Conservation (phyloP, 352 stramenopile species). For the Phytophthora pisi region DNA sequence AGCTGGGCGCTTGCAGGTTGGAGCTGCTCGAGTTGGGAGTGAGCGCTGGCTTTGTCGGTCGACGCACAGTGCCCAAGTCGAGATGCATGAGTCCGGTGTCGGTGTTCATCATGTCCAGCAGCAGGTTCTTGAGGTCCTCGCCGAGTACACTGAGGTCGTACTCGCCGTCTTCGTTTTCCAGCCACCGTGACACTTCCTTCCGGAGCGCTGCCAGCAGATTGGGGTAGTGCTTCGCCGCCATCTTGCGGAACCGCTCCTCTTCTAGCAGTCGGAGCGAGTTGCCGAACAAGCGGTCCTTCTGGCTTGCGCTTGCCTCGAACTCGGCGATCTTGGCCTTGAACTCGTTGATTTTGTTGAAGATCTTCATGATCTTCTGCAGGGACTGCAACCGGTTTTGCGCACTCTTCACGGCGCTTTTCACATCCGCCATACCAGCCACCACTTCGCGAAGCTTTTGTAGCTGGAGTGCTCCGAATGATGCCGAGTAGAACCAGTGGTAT, state of each 20-base stretch:
- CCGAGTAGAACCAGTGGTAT: conserved; percentile 50
- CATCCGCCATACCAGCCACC: conserved; percentile 48
- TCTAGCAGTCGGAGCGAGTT: conserved; percentile 75
- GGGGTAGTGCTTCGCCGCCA: conserved; percentile 72
- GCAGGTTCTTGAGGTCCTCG: conserved; percentile 69
- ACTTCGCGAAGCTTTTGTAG: conserved; percentile 50
- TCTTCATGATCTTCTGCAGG: conserved; percentile 80
- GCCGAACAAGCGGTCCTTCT: conserved; percentile 78
- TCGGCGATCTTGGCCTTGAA: conserved; percentile 80
- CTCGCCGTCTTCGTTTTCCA: conserved; percentile 71
- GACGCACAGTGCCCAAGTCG: conserved; percentile 60
- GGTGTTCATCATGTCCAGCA: conserved; percentile 85
- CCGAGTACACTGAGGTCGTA: conserved; percentile 78
- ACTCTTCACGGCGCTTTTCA: conserved; percentile 54
- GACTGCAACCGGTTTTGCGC: conserved; percentile 70
- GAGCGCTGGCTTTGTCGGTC: conserved; percentile 32
- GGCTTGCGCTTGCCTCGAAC: conserved; percentile 73
- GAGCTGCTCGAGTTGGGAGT: conserved; percentile 36
- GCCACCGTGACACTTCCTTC: conserved; percentile 77
- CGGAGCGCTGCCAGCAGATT: conserved; percentile 53
- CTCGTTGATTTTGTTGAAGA: conserved; percentile 68
- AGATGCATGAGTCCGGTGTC: conserved; percentile 87
- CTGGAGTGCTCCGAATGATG: conserved; percentile 43
- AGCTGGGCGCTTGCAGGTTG: conserved; percentile 16
- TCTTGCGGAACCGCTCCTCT: conserved; percentile 81